Base-by-base conservation (phyloP, 352 stramenopile genomes). In the Pythium brassicae region DNA sequence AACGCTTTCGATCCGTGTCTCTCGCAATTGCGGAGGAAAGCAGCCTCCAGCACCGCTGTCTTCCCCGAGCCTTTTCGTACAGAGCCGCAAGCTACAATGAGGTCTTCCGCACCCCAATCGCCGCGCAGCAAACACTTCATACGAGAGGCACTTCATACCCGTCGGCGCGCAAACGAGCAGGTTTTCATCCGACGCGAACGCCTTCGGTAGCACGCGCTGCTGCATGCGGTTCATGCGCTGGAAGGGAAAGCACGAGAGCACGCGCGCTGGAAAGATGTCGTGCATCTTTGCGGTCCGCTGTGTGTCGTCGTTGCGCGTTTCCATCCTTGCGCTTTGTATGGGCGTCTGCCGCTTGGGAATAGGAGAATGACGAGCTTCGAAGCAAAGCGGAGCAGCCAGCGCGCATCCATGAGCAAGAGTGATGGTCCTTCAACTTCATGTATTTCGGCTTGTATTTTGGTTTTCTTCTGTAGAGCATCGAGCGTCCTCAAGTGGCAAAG, bases 131-230 rank as follows among this genome's bases (percentile, higher is more conserved):
- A 4, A 25, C 2, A 12, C 3, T 6, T 12, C 42, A 27, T 7
- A 15, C 15, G 42, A 47, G 2, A 20, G 15, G 12, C 11, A 43
- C 11, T 8, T 3, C 15, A 15, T 60, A 78, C 72, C 74, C 27
- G 74, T 82, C 20, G 74, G 74, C 10, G 71, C 73, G 12, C 63
- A 66, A 1, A 82, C 72, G 39, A 80, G 53, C 47, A 85, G 65
- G 35, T 76, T 80, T n/a, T 57, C 55, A 17, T 45, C 27, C 1
- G 34, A 52, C 20, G 48, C 55, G 55, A 73, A 85, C 17, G 74
- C 71, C 8, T 50, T 26, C 23, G 46, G 62, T 50, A 85, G 55
- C 49, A 78, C 69, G 22, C 58, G 63, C 57, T 63, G 57, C 61
- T 85, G 74, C 49, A 85, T 53, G 44, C 60, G 53, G 22, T 69